Evolutionary conservation across 192 early-diverging fungal genomes (phyloP).

Genomic region (Backusella circina): DNA sequence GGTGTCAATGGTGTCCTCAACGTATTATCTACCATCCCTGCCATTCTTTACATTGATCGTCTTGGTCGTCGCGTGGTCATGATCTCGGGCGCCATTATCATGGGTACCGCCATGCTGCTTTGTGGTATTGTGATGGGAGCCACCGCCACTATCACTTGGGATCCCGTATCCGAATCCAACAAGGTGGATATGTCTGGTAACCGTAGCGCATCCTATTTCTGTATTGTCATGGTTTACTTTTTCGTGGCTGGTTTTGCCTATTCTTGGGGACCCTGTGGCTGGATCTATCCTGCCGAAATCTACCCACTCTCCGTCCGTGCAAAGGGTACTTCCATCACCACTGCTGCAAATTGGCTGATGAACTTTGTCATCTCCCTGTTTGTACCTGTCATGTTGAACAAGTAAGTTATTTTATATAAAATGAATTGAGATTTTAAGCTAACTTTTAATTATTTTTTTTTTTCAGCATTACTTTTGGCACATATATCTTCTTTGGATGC

Average conservation of each 20-base stretch:
- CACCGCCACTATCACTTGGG: slow-evolving; percentile 37
- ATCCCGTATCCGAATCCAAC: slow-evolving; percentile 5
- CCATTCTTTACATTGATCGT: slow-evolving; percentile 74
- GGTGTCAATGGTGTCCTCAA: slow-evolving; percentile 63
- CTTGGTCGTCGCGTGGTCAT: slow-evolving; percentile 78
- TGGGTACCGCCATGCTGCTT: slow-evolving; percentile 43
- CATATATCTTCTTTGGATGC: slow-evolving; percentile 70
- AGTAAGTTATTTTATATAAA: too few species aligned
- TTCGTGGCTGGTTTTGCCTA: slow-evolving; percentile 67
- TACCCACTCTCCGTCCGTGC: slow-evolving; percentile 83
- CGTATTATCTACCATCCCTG: slow-evolving; percentile 80
- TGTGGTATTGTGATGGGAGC: slow-evolving; percentile 34
- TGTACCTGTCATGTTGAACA: slow-evolving; percentile 64
- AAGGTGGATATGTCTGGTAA: slow-evolving; percentile 23
- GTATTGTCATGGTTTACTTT: slow-evolving; percentile 54
- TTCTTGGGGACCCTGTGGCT: slow-evolving; percentile 89
- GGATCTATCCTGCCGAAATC: slow-evolving; percentile 91
- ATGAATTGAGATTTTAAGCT: too few species aligned
- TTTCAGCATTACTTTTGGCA: slow-evolving; percentile 61
- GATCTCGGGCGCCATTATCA: slow-evolving; percentile 63
- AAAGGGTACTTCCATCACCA: slow-evolving; percentile 80
- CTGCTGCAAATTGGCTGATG: slow-evolving; percentile 85
- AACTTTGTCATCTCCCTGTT: slow-evolving; percentile 76
- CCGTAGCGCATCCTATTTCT: slow-evolving; percentile 18
- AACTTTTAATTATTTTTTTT: too few species aligned